Percentiles rank a stretch among this genome's conserved stretches.
These are phyloP conservation scores for Bocquillonia castaneifolia DNA, from an alignment of 441 rosid species.

Conservation along the genomic window DNA sequence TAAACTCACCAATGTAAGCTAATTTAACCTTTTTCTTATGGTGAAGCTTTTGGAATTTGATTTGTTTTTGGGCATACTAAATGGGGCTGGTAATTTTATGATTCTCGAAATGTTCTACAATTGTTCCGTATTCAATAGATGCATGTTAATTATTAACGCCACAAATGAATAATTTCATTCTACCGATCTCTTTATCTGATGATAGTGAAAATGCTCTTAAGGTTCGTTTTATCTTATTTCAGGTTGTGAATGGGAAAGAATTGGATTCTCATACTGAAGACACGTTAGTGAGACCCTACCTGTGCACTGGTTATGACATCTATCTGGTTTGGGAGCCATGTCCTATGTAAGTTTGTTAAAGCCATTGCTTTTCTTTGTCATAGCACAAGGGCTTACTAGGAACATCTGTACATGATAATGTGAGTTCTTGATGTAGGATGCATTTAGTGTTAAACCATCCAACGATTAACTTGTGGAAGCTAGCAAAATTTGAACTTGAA, in stretches of 20 bases:
- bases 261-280: constrained; percentile 28
- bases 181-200: not conserved
- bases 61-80: not conserved
- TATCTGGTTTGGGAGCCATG: constrained; percentile 75
- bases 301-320: constrained; percentile 81
- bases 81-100: not conserved
- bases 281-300: constrained; percentile 49
- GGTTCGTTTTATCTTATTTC: constrained; percentile 16
- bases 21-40: constrained; percentile 1
- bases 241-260: constrained; percentile 39
- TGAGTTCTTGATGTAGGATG: too few relatives aligned
- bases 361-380: not conserved
- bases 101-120: not conserved
- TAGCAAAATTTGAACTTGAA: too few relatives aligned
- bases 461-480: too few relatives aligned
- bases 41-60: not conserved
- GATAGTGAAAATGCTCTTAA: not conserved
- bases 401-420: not conserved
- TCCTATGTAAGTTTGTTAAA: constrained; percentile 43
- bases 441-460: too few relatives aligned
- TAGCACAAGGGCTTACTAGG: not conserved
- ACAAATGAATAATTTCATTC: not conserved
- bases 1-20: constrained; percentile 35
- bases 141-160: not conserved
- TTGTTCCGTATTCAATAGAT: not conserved